Percentiles rank a stretch among this genome's conserved stretches.
Conservation (phyloP, 441 rosid species). For the Euphorbia celastroides region DNA sequence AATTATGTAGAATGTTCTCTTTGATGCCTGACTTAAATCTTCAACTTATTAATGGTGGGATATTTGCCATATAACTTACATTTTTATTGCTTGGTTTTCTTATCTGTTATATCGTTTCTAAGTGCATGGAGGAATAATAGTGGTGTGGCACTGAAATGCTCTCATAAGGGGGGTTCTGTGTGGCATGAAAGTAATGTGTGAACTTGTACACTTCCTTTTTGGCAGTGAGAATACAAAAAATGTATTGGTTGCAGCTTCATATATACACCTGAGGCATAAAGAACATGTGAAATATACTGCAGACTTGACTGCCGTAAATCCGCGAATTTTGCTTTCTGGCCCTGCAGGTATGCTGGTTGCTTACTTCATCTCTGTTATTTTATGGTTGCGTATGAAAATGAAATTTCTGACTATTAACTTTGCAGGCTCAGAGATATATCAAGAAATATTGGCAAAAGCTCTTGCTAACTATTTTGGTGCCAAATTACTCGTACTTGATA, state of each 20-base stretch:
- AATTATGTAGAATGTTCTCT: neutral
- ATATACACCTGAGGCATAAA: constrained; percentile 70
- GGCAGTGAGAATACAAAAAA: constrained; percentile 76
- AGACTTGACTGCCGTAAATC: constrained; percentile 59
- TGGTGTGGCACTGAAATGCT: neutral
- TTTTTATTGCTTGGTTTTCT: neutral
- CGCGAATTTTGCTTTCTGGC: constrained; percentile 88
- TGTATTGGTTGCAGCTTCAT: constrained; percentile 73
- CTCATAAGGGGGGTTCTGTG: neutral
- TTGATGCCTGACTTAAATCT: neutral
- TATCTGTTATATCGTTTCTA: neutral
- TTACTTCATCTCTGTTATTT: neutral
- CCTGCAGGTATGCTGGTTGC: constrained; percentile 62
- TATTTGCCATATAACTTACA: neutral
- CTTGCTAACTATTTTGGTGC: constrained; percentile 76
- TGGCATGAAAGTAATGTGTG: neutral
- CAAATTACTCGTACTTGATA: constrained; percentile 73
- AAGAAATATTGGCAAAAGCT: constrained; percentile 89
- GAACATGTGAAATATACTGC: constrained; percentile 72
- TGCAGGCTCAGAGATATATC: constrained; percentile 89
- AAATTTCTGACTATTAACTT: constrained; percentile 13
- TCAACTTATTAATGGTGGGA: neutral
- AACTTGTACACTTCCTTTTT: constrained; percentile 2
- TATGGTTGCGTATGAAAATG: constrained; percentile 8
- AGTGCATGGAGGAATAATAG: neutral